Percentiles rank a stretch among this genome's conserved stretches.
Evolutionary conservation across 1,284 basidiomycete genomes (phyloP).

Genomic region (Fomitopsis palustris): DNA sequence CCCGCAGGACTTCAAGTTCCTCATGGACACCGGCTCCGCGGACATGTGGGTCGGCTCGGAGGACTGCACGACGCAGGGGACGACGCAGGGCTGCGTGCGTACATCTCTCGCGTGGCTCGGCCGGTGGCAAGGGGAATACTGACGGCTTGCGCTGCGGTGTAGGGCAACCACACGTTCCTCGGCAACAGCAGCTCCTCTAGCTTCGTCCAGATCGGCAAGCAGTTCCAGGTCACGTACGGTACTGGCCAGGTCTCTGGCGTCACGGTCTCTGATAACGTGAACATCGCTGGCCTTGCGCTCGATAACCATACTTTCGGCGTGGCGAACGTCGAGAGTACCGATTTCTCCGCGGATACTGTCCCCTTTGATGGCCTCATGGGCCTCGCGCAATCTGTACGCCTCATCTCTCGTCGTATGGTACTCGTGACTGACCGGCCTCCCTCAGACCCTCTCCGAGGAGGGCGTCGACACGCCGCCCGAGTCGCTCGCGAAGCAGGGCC

Average conservation of each 20-base stretch:
- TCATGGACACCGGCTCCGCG: slow-evolving; percentile 86
- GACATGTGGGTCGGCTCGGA: slow-evolving; percentile 80
- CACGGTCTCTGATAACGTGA: slow-evolving; percentile 66
- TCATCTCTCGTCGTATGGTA: not conserved
- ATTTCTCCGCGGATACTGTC: slow-evolving; percentile 52
- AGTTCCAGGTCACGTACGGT: slow-evolving; percentile 76
- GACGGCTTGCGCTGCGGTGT: too few species aligned
- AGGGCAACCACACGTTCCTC: slow-evolving; percentile 66
- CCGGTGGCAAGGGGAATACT: too few species aligned
- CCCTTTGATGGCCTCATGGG: slow-evolving; percentile 86
- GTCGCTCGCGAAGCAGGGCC: slow-evolving; percentile 55
- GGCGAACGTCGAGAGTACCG: slow-evolving; percentile 55
- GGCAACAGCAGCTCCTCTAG: slow-evolving; percentile 62
- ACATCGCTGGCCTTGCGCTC: slow-evolving; percentile 64
- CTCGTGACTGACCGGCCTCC: not conserved
- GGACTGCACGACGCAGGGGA: slow-evolving; percentile 44
- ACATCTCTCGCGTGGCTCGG: not conserved
- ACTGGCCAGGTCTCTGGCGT: slow-evolving; percentile 68
- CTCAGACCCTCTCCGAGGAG: slow-evolving; percentile 62
- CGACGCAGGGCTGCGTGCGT: slow-evolving; percentile 48
- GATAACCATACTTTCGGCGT: slow-evolving; percentile 71
- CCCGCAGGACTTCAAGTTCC: slow-evolving; percentile 64
- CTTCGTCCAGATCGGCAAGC: slow-evolving; percentile 52
- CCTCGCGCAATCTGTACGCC: slow-evolving; percentile 65
- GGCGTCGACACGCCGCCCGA: slow-evolving; percentile 71